phyloP scores from a whole-genome alignment of 495 filamentous ascomycete genomes.

The Apodospora peruviana region DNA sequence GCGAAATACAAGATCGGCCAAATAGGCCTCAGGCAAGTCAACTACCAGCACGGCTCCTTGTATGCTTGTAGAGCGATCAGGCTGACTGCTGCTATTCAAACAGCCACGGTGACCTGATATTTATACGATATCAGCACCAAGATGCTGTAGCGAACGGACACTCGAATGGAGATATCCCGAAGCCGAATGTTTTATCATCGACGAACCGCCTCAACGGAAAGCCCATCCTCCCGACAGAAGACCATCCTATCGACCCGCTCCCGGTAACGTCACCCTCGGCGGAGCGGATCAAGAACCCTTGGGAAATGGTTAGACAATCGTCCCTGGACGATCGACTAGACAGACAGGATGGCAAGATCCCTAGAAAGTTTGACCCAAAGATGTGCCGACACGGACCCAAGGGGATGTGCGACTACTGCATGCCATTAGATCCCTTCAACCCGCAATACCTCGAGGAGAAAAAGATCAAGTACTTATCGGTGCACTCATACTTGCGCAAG shows the following conservation, averaged over 20 bases:
- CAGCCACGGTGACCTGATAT: slow-evolving; percentile 90
- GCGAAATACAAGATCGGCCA: slow-evolving; percentile 59
- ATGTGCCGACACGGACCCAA: slow-evolving; percentile 95
- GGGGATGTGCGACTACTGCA: slow-evolving; percentile 99
- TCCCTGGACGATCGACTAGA: slow-evolving; percentile 80
- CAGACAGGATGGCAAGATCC: slow-evolving; percentile 88
- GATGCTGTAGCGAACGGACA: slow-evolving; percentile 24
- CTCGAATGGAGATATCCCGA: slow-evolving; percentile 32
- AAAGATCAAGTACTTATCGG: slow-evolving; percentile 97
- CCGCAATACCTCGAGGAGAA: slow-evolving; percentile 79
- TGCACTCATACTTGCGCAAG: slow-evolving; percentile 91
- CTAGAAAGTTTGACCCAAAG: slow-evolving; percentile 64
- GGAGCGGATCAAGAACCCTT: slow-evolving; percentile 79
- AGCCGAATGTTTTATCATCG: slow-evolving; percentile 32
- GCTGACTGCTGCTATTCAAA: slow-evolving; percentile 7
- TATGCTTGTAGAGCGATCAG: neutral
- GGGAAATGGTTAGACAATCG: slow-evolving; percentile 87
- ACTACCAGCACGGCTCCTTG: neutral
- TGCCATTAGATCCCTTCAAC: slow-evolving; percentile 94
- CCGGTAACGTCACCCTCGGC: slow-evolving; percentile 53
- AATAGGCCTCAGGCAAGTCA: slow-evolving; percentile 63
- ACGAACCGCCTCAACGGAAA: slow-evolving; percentile 71
- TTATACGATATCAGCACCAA: slow-evolving; percentile 64
- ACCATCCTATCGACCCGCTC: slow-evolving; percentile 55
- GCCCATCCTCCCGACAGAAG: slow-evolving; percentile 63